Base-by-base conservation (phyloP, 2,329 filamentous ascomycete genomes). In the Fusarium sp. region DNA sequence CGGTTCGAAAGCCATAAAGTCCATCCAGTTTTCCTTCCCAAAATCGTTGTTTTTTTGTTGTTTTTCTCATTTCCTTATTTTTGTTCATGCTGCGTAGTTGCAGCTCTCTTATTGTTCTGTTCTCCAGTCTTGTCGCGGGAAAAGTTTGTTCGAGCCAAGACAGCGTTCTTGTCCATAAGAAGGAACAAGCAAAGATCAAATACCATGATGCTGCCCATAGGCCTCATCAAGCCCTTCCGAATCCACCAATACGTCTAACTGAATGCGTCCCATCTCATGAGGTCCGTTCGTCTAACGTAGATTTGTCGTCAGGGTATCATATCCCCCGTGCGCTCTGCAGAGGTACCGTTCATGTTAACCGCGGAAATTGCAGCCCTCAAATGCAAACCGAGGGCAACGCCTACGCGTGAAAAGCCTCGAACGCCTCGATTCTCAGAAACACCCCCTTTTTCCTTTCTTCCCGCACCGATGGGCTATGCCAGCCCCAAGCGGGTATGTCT, bases 291-390 rank as follows among this genome's bases (percentile, higher is more conserved):
- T 79, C 72, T 76, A 77, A 77, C 75, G 74, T 76, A 75, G 72
- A 73, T 71, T 73, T 75, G 70, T 78, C 77, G 73, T 79, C 74
- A 76, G 78, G 75, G 78, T 80, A 79, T 80, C 77, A 76, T 79
- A 73, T 72, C 73, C 69, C 63, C 68, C 77, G 47, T 68, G 55
- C 70, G 56, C 63, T 69, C 69, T 64, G 62, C 67, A 66, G 55
- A 72, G 66, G 68, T 71, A 59, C 71, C 59, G 63, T 72, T 64
- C 69, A 68, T 67, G 63, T 74, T 68, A 71, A 65, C 67, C 59
- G 66, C 73, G 72, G 70, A 70, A 66, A 74, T 67, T 72, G 74
- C 60, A 74, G 70, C 72, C 70, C 67, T 74, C 72, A 69, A 69
- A 75, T 61, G 65, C 60, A 75, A 67, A 47, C 71, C 60, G 69